Evolutionary conservation across 2,329 filamentous ascomycete species (phyloP).

Genomic region (Beauveria caledonica): DNA sequence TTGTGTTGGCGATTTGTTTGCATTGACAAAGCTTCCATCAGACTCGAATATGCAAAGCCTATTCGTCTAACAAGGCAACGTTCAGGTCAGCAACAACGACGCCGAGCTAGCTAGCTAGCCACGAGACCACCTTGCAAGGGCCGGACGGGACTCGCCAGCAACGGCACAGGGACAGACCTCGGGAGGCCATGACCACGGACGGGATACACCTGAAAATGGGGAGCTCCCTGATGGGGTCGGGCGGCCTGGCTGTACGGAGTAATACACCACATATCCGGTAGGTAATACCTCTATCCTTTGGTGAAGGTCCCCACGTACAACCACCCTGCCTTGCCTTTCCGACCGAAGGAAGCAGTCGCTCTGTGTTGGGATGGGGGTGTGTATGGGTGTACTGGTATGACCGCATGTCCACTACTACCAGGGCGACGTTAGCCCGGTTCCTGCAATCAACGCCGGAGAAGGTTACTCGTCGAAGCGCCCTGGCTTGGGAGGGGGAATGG

Average conservation of each 20-base stretch:
- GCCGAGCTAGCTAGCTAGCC: neutral
- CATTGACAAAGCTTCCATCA: neutral
- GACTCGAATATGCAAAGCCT: neutral
- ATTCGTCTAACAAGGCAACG: neutral
- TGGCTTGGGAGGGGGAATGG: neutral
- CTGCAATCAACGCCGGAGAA: neutral
- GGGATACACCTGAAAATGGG: conserved; percentile 11
- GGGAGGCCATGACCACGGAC: conserved; percentile 3
- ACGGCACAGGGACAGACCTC: conserved; percentile 10
- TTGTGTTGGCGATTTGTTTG: conserved; percentile 10
- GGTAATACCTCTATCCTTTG: conserved; percentile 1
- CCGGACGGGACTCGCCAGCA: neutral
- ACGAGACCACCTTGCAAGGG: neutral
- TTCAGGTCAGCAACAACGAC: conserved; percentile 7
- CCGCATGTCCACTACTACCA: conserved; percentile 1
- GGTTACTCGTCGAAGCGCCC: conserved; percentile 2
- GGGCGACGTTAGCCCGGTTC: conserved; percentile 4
- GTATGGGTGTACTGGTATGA: conserved; percentile 3
- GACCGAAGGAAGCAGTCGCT: conserved; percentile 6
- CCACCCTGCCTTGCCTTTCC: neutral
- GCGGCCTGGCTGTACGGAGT: conserved; percentile 7
- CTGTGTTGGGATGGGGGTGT: conserved; percentile 2
- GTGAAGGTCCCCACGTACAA: conserved; percentile 6
- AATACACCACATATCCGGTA: conserved; percentile 2
- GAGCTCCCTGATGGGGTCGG: conserved; percentile 5